Percentiles rank a stretch among this genome's conserved stretches.
These are phyloP conservation scores for Amanita fuliginea DNA, from an alignment of 768 basidiomycete genomes.

Conservation along the genomic window DNA sequence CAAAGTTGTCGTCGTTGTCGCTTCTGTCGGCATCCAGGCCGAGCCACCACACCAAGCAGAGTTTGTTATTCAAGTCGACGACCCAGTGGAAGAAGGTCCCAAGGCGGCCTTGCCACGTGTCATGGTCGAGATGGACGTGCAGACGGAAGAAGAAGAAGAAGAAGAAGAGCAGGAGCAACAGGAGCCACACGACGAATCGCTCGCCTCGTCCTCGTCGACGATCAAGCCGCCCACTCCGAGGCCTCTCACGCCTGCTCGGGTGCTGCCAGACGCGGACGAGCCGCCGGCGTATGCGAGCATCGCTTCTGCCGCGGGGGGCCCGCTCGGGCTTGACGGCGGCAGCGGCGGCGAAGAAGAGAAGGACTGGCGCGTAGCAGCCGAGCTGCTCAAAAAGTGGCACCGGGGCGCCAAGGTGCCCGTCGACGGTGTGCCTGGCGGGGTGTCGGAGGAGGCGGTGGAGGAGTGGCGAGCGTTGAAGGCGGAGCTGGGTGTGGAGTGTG, in stretches of 20 bases:
- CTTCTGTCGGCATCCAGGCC: slow-evolving; percentile 48
- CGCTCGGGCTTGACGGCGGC: slow-evolving; percentile 33
- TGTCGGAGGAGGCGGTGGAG: slow-evolving; percentile 57
- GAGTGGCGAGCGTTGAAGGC: slow-evolving; percentile 76
- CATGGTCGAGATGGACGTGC: slow-evolving; percentile 48
- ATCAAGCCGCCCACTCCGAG: slow-evolving; percentile 63
- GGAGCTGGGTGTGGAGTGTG: slow-evolving; percentile 68
- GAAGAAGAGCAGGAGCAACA: slow-evolving; percentile 23
- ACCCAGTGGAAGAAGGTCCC: neutral
- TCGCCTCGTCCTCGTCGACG: slow-evolving; percentile 67
- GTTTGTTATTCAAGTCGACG: neutral
- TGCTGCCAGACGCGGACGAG: slow-evolving; percentile 38
- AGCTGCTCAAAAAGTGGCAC: slow-evolving; percentile 64
- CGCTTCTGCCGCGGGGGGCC: neutral
- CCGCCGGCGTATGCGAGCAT: slow-evolving; percentile 60
- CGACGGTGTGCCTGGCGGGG: slow-evolving; percentile 33
- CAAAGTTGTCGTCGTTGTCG: slow-evolving; percentile 29
- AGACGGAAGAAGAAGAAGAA: slow-evolving; percentile 42
- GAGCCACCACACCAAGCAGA: slow-evolving; percentile 18
- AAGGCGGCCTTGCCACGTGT: slow-evolving; percentile 17
- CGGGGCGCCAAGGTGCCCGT: slow-evolving; percentile 40
- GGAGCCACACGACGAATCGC: slow-evolving; percentile 35
- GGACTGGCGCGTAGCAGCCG: slow-evolving; percentile 42
- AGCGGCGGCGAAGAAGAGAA: too few species aligned
- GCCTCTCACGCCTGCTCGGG: slow-evolving; percentile 24